Percentiles rank a stretch among this genome's conserved stretches.
These are phyloP conservation scores for Leucogyrophana mollusca DNA, from an alignment of 768 basidiomycete species.

Conservation along the genomic window DNA sequence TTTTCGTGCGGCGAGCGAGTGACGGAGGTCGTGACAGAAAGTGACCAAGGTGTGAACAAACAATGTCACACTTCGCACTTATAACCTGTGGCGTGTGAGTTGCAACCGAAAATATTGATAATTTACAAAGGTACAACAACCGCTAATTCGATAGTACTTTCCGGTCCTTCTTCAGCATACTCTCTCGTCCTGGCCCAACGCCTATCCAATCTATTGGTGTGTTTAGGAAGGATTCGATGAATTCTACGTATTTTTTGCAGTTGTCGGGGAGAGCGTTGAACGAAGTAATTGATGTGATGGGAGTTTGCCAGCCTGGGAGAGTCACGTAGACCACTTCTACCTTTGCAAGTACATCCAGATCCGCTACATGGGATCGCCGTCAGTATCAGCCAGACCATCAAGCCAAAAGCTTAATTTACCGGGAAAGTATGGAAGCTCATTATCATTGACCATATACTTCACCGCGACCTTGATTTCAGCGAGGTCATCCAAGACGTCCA, in stretches of 20 bases:
- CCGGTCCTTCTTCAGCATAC: conserved; percentile 52
- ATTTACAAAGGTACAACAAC: background rate
- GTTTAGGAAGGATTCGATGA: conserved; percentile 73
- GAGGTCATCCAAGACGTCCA: conserved; percentile 87
- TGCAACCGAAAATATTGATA: background rate
- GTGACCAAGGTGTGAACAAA: conserved; percentile 26
- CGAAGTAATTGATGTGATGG: conserved; percentile 60
- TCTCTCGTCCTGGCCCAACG: conserved; percentile 83
- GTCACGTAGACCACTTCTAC: conserved; percentile 88
- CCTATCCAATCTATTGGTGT: conserved; percentile 91
- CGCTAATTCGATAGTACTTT: conserved; percentile 18
- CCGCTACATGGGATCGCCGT: conserved; percentile 46
- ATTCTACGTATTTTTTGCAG: conserved; percentile 83
- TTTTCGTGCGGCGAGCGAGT: conserved; percentile 18
- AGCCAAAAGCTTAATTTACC: conserved; percentile 46
- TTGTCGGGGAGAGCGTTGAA: conserved; percentile 81
- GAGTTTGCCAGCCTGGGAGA: conserved; percentile 86
- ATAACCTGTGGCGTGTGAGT: conserved; percentile 22
- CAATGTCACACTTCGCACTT: conserved; percentile 14
- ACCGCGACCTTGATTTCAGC: conserved; percentile 86
- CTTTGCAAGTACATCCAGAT: conserved; percentile 75
- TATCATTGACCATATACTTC: conserved; percentile 74
- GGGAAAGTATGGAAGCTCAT: conserved; percentile 82
- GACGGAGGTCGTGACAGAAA: conserved; percentile 32
- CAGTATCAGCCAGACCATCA: background rate